These are phyloP conservation scores for Rhizophlyctis rosea DNA, from an alignment of 192 early-diverging fungal genomes.

Conservation along the genomic window DNA sequence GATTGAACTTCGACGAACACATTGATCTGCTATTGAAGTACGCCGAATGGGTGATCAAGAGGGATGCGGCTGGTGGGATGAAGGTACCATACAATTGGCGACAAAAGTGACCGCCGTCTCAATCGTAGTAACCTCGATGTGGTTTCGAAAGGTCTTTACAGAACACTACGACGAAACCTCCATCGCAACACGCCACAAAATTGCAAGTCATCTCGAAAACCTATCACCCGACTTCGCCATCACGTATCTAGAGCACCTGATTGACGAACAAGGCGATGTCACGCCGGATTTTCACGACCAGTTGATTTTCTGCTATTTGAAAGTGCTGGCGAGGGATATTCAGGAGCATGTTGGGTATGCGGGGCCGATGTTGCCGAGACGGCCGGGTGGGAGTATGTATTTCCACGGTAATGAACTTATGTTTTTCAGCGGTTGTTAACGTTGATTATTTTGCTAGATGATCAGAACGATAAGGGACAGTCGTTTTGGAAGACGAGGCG, in stretches of 20 bases:
- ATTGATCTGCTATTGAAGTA: conserved; percentile 84
- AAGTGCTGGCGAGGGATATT: conserved; percentile 50
- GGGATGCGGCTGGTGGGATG: conserved; percentile 63
- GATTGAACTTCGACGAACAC: conserved; percentile 65
- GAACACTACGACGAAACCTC: conserved; percentile 39
- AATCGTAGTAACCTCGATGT: neutral
- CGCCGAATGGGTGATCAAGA: conserved; percentile 71
- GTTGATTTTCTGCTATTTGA: conserved; percentile 76
- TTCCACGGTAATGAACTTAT: conserved; percentile 1
- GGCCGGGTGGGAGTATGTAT: conserved; percentile 13
- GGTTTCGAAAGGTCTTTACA: conserved; percentile 41
- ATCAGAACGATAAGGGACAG: neutral
- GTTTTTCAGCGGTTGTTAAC: neutral
- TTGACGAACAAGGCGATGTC: conserved; percentile 64
- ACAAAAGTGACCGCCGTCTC: neutral
- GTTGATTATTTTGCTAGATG: neutral
- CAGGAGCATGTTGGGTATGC: conserved; percentile 3
- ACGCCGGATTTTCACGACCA: conserved; percentile 74
- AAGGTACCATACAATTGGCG: no score
- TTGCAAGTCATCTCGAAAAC: conserved; percentile 46
- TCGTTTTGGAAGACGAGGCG: conserved; percentile 29
- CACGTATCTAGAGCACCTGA: conserved; percentile 78
- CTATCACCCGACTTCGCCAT: conserved; percentile 64
- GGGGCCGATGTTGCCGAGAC: conserved; percentile 26
- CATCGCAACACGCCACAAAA: neutral